Percentiles rank a stretch among this genome's conserved stretches.
Evolutionary conservation across 306 rosid species (phyloP).

Genomic region (Sicyos baderoa): DNA sequence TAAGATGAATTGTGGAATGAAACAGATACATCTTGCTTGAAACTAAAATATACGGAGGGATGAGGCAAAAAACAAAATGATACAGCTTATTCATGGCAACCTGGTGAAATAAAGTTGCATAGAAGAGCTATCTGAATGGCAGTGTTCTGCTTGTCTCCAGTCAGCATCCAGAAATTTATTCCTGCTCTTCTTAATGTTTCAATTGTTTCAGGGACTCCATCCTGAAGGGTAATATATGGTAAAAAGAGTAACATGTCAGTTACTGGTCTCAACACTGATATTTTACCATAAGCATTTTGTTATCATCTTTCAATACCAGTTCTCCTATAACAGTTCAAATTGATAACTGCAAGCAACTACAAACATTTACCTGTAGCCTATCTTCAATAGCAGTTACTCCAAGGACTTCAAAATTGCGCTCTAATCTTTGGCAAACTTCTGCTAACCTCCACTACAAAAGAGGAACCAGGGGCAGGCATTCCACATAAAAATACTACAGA

Average conservation of each 20-base stretch:
- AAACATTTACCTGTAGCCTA: constrained; percentile 74
- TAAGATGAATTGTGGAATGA: constrained; percentile 2
- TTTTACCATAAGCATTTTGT: background rate
- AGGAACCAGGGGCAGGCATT: constrained; percentile 11
- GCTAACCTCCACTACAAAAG: constrained; percentile 90
- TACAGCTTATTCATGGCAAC: constrained; percentile 34
- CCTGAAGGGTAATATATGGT: constrained; percentile 43
- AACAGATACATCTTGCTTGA: constrained; percentile 17
- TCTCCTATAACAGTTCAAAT: background rate
- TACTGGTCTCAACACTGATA: background rate
- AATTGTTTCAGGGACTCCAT: constrained; percentile 96
- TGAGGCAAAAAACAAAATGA: constrained; percentile 9
- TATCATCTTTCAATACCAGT: constrained; percentile 12
- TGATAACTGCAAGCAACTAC: constrained; percentile 34
- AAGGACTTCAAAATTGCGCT: constrained; percentile 81
- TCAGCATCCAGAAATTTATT: constrained; percentile 98
- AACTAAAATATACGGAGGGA: background rate
- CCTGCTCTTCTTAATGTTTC: constrained; percentile 90
- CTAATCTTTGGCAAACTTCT: constrained; percentile 87
- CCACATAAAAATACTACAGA: background rate
- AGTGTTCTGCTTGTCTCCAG: constrained; percentile 96
- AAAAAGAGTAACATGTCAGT: constrained; percentile 4
- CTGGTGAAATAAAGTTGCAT: constrained; percentile 95
- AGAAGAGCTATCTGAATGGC: constrained; percentile 95
- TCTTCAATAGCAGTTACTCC: constrained; percentile 98